A percentile compares a stretch with the other conserved stretches of the same genome.
Evolutionary conservation across 164 flowering plant species (phyloP).

Genomic region (Annona squamosa): DNA sequence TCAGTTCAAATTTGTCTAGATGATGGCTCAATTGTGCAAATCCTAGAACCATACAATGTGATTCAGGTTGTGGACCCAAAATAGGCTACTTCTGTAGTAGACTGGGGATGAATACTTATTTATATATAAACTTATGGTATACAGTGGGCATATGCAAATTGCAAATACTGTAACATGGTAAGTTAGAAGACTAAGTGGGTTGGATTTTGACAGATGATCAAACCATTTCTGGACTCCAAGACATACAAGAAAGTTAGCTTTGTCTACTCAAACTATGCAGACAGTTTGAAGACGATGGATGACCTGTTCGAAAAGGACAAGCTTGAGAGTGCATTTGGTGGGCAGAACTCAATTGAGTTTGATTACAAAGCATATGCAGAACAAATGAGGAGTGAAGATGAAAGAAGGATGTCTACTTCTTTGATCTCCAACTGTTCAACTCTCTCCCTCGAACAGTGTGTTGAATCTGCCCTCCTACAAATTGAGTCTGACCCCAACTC

Average conservation of each 20-base stretch:
- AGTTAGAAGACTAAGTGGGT: not conserved
- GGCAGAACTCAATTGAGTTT: conserved; percentile 46
- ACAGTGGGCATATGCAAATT: no score
- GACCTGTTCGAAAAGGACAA: conserved; percentile 62
- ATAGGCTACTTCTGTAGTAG: no score
- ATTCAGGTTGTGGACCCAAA: no score
- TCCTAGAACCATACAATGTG: no score
- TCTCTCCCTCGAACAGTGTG: not conserved
- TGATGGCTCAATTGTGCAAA: no score
- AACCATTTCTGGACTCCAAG: conserved; percentile 61
- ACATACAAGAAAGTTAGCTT: conserved; percentile 71
- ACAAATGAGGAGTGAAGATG: conserved; percentile 20
- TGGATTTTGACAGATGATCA: conserved; percentile 42
- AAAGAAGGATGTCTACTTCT: conserved; percentile 11
- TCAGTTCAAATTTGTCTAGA: no score
- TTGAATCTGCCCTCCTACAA: conserved; percentile 5
- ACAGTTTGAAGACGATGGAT: conserved; percentile 66
- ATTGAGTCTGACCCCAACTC: conserved; percentile 6
- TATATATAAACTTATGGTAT: no score
- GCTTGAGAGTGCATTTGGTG: conserved; percentile 77
- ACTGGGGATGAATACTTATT: no score
- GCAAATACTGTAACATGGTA: no score
- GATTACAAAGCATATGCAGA: conserved; percentile 48
- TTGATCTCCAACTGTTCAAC: conserved; percentile 6
- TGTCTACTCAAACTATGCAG: conserved; percentile 56